Conservation (phyloP, 208 protist genomes). For the Leishmania tropica region DNA sequence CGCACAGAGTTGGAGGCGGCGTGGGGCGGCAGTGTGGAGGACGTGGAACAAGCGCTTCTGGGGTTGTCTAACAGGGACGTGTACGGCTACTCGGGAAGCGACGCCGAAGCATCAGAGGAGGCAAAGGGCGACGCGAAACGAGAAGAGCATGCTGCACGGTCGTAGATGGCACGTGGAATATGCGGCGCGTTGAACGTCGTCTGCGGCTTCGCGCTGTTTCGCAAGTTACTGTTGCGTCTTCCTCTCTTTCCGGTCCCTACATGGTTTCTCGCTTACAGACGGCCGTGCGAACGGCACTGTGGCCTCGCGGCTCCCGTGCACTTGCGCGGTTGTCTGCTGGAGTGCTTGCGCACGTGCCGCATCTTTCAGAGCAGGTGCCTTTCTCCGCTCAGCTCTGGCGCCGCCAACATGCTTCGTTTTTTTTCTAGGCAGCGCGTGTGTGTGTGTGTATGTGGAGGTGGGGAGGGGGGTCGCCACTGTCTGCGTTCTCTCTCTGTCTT, state of each 20-base stretch:
- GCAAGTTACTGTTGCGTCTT: not conserved
- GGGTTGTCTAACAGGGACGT: conserved; percentile 58
- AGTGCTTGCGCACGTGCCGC: not conserved
- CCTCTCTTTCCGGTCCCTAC: not conserved
- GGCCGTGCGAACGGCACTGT: not conserved
- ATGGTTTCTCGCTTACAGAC: not conserved
- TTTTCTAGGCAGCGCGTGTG: not conserved
- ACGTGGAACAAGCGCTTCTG: conserved; percentile 35
- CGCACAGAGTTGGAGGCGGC: conserved; percentile 39
- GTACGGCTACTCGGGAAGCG: conserved; percentile 41
- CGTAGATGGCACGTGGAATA: not conserved
- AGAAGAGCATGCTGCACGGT: not conserved
- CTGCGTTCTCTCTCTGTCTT: not conserved
- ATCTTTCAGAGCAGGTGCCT: not conserved
- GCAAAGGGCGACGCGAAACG: not conserved
- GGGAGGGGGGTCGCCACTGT: not conserved
- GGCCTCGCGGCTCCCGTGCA: not conserved
- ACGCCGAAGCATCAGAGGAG: conserved; percentile 9
- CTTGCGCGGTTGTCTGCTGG: not conserved
- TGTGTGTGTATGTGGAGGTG: not conserved
- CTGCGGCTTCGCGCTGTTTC: not conserved
- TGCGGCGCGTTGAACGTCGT: too few species aligned
- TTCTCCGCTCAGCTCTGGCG: not conserved
- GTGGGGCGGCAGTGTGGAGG: conserved; percentile 23
- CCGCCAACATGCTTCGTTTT: not conserved